A percentile compares a stretch with the other conserved stretches of the same genome.
phyloP scores from a whole-genome alignment of 2,329 filamentous ascomycete genomes.

The Stemphylium vesicarium region DNA sequence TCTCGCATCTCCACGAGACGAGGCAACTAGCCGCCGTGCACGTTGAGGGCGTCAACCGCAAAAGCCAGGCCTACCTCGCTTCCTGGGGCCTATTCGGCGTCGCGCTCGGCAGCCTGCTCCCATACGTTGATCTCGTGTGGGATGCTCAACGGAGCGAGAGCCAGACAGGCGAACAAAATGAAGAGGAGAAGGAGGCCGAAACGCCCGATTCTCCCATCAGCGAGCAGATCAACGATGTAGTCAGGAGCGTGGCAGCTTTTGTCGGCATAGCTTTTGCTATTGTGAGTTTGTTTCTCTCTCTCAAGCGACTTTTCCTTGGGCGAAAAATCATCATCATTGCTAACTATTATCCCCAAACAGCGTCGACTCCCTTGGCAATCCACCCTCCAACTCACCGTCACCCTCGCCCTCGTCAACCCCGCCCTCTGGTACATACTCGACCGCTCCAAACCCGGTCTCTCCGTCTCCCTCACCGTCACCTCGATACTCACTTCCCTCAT shows the following conservation, averaged over 20 bases:
- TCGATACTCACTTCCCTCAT: conserved; percentile 75
- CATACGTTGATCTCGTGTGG: conserved; percentile 83
- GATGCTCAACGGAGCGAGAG: conserved; percentile 55
- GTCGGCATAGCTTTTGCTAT: conserved; percentile 80
- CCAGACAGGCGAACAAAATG: neutral
- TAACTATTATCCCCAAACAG: too few species aligned
- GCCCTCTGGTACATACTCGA: conserved; percentile 97
- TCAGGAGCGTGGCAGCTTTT: conserved; percentile 73
- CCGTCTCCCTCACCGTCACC: conserved; percentile 77
- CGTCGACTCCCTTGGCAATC: conserved; percentile 92
- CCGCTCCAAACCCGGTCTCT: conserved; percentile 81
- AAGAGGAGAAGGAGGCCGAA: conserved; percentile 37
- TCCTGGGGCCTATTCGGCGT: conserved; percentile 86
- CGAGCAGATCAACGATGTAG: conserved; percentile 77
- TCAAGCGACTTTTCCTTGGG: neutral
- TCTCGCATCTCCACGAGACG: conserved; percentile 78
- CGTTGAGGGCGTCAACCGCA: conserved; percentile 61
- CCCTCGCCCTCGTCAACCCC: conserved; percentile 88
- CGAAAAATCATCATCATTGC: too few species aligned
- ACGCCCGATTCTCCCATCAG: conserved; percentile 47
- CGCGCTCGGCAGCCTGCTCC: conserved; percentile 76
- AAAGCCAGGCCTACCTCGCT: conserved; percentile 70
- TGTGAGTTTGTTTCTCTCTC: conserved; percentile 61
- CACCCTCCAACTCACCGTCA: conserved; percentile 88
- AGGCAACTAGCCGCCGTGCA: conserved; percentile 68